Evolutionary conservation across 208 protist species (phyloP), one percentile per base, ranked within the genome.

Genomic region (Trypanosoma lewisi): DNA sequence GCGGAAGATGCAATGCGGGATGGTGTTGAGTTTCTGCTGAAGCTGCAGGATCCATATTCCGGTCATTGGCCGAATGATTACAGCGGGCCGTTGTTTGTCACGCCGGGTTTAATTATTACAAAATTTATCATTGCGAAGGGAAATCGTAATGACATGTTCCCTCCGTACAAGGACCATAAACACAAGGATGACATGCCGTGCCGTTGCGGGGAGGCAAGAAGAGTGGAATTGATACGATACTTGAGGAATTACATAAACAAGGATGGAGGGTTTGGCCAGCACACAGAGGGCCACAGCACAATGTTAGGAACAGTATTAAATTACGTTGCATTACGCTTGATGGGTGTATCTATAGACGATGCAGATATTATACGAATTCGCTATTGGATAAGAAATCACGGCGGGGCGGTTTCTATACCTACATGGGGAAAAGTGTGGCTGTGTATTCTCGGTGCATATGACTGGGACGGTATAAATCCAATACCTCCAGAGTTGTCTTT

Each of bases 341-440:
- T 99, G 39, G 97, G 97, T 4, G 82, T 98, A 21, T 41, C 79
- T 9, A 65, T 70, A 25, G 77, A 81, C 31, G 89, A 98, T 55
- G 23, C 73, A 42, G 62, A 80, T 47, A 65, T 75, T 25, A 48
- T 44, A n/a, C 51, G 67, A n/a, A 90, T 78, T 11, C 85, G 93
- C 12, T 39, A 49, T 53, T 98, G 92, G 80, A 89, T 98, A 28
- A 66, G 63, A 21, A 63, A 57, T 4, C 73, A 94, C 33, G 93
- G 87, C 61, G 95, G 97, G 27, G 92, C 83, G 9, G 51, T 88
- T 33, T 87, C 77, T 42, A 97, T 95, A 19, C 95, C 96, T 23
- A 95, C 93, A 59, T 99, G 98, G 98, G 98, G 96, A 25, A 98
- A 98, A 73, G 92, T 98, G 21, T 99, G 96, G 94, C 78, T 99